Evolutionary conservation across 495 filamentous ascomycete species (phyloP).

Genomic region (Daldinia vernicosa): DNA sequence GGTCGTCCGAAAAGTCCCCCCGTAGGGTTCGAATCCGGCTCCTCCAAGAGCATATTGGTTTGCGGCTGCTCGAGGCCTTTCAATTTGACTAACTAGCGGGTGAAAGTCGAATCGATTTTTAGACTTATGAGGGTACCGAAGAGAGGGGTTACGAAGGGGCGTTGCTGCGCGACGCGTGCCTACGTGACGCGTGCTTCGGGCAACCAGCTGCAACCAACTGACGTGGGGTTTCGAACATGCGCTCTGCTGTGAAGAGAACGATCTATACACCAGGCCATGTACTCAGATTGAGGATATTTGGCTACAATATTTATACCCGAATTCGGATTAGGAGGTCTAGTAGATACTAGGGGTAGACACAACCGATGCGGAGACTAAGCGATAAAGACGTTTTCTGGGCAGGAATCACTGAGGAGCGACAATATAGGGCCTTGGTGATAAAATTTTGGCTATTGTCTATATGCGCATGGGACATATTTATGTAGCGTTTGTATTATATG

Average conservation of each 20-base stretch:
- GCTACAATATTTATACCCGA: not conserved
- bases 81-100: not conserved
- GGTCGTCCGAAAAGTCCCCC: not conserved
- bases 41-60: not conserved
- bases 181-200: not conserved
- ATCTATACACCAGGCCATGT: not conserved
- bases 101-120: not conserved
- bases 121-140: not conserved
- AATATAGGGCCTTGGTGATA: not conserved
- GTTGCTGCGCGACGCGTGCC: not conserved
- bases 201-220: not conserved
- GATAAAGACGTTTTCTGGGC: not conserved
- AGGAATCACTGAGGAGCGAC: not conserved
- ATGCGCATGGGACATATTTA: not conserved
- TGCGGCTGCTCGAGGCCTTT: constrained; percentile 1
- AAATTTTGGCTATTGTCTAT: not conserved
- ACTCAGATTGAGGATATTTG: not conserved
- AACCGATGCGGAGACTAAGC: not conserved
- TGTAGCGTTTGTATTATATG: constrained; percentile 20
- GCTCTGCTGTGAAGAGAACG: not conserved
- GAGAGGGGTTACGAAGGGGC: not conserved
- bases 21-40: not conserved
- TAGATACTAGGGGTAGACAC: not conserved
- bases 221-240: not conserved
- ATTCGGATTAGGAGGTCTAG: too few relatives aligned